Percentiles rank a stretch among this genome's conserved stretches.
Evolutionary conservation across 345 rosid species (phyloP).

Genomic region (Eucalyptus cloeziana): DNA sequence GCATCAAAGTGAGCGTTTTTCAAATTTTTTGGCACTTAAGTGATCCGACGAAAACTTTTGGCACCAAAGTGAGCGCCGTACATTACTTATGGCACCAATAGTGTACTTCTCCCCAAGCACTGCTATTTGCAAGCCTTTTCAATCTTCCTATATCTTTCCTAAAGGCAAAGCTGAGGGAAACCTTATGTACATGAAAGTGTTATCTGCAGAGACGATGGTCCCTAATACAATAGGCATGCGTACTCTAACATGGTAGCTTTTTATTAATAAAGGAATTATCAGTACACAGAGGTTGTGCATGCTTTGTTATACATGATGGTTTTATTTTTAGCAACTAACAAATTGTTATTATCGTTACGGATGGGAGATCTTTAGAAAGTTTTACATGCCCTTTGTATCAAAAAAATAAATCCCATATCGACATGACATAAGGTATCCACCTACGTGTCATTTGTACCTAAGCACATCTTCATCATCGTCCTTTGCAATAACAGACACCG

Average conservation of each 20-base stretch:
- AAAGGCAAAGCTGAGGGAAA: neutral
- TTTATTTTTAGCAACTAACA: neutral
- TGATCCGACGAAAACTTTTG: too few species aligned
- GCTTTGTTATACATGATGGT: neutral
- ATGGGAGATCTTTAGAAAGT: neutral
- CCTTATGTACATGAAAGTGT: neutral
- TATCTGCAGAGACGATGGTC: neutral
- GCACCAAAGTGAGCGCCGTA: too few species aligned
- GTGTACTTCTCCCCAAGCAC: too few species aligned
- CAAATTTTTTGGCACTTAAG: too few species aligned
- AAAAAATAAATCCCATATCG: neutral
- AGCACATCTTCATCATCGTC: neutral
- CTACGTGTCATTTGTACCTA: neutral
- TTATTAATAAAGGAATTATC: neutral
- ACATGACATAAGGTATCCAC: neutral
- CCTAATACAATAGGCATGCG: neutral
- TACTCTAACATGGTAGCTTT: neutral
- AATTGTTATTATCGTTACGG: neutral
- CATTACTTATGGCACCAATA: too few species aligned
- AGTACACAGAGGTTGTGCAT: neutral
- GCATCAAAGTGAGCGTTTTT: too few species aligned
- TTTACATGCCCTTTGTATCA: neutral
- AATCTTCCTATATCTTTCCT: neutral
- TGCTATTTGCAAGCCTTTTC: neutral
- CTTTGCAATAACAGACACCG: neutral